Evolutionary conservation across 257 asterid genomes (phyloP), one percentile per base, ranked within the genome.

Genomic region (Petunia secreta): DNA sequence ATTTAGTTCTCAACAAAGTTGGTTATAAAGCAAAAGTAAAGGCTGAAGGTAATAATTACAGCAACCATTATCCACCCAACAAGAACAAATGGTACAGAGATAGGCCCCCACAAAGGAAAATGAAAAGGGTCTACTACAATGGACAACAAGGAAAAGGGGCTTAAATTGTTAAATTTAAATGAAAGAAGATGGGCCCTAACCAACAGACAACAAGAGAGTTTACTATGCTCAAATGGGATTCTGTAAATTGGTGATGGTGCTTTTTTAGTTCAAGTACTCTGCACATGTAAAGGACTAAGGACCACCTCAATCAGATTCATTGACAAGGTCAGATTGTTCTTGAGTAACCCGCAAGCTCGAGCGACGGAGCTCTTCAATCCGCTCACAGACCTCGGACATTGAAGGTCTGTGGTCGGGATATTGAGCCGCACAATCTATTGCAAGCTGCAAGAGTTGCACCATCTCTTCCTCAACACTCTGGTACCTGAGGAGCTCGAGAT

Each of bases 381-480:
- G 69, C 58, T 48, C 84, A 4, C 85, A 79, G 37, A 85, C 84
- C 64, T 77, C 79, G 1, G 87, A 79, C 77, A 87, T 83, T 1
- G 80, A 81, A n/a, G 88, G 90, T 3, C 88, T 63, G n/a, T 85
- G 55, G 52, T 85, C 87, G 0, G 90, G 90, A 69, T 85, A 80
- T 46, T 87, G 90, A 69, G 82, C 83, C 4, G 88, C 75, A 69
- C 90, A 87, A 78, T 87, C 84, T 8, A 87, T 63, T 4, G 84
- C 90, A 10, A 87, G 84, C 64, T 87, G 90, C 85, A 86, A 81
- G 11, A 86, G 82, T 52, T 75, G 86, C 55, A 87, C 89, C 87
- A 84, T 82, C 78, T 87, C 88, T 68, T 86, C 87, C 79, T 84
- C 88, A 7, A 78, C 85, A 3, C 80, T 78, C 65, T 85, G 80